These are phyloP conservation scores for Cylindrodendrum hubeiense DNA, from an alignment of 2,329 filamentous ascomycete genomes.

Conservation along the genomic window DNA sequence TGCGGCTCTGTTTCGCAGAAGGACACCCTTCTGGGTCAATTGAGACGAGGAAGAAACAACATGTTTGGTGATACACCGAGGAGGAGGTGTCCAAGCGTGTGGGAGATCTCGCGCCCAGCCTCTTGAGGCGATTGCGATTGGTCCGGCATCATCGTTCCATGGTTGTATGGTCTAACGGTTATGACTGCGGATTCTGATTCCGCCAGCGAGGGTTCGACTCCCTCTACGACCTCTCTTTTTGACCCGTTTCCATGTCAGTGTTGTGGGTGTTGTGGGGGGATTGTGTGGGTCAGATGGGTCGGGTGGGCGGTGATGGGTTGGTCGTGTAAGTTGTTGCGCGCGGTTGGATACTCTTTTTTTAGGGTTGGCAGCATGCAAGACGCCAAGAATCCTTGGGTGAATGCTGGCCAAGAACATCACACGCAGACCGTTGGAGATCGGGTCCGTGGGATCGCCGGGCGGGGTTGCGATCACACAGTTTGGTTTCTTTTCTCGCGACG, in stretches of 20 bases:
- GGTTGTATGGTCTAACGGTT: conserved; percentile 38
- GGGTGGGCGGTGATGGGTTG: neutral
- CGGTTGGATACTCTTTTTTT: neutral
- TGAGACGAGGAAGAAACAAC: conserved; percentile 19
- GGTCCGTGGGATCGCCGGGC: neutral
- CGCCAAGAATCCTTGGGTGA: neutral
- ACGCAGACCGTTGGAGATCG: neutral
- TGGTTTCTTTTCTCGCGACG: neutral
- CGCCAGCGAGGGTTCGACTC: conserved; percentile 38
- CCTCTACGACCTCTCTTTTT: conserved; percentile 35
- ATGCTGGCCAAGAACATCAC: neutral
- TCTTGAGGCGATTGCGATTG: conserved; percentile 35
- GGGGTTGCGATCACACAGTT: neutral
- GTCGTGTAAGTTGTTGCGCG: neutral
- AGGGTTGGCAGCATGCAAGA: neutral
- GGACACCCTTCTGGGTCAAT: conserved; percentile 12
- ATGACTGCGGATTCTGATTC: conserved; percentile 41
- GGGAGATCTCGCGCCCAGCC: neutral
- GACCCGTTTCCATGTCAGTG: neutral
- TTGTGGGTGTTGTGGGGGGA: neutral
- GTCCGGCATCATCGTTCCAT: conserved; percentile 18
- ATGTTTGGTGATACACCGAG: neutral
- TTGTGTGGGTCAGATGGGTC: neutral
- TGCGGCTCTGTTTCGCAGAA: conserved; percentile 21
- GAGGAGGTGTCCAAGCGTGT: neutral